Base-by-base conservation (phyloP, 2,329 filamentous ascomycete species). In the Verticillium zaregamsianum region DNA sequence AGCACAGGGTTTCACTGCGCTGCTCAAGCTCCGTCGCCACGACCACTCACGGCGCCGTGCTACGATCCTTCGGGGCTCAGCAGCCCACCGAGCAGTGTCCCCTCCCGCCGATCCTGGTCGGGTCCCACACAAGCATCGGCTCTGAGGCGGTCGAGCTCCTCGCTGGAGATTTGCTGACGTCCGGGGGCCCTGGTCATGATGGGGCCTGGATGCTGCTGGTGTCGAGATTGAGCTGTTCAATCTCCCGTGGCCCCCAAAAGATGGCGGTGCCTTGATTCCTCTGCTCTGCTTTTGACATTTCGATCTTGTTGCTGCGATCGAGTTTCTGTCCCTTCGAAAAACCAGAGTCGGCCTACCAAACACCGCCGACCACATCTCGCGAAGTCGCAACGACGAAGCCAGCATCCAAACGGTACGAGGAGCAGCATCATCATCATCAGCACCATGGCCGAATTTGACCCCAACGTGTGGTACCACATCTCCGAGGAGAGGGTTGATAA, bases 391-490 rank as follows among this genome's bases (percentile, higher is more conserved):
- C 45, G 45, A n/a, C 45, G 9, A 12, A 23, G n/a, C n/a, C 12
- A 25, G 8, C 9, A 12, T n/a, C 12, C 17, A 25, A 28, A 6
- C 28, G 4, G 5, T 6, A 28, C 28, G 28, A 28, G 28, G 28
- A 28, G 28, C 28, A 28, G 28, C 28, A 28, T 4, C 28, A 28
- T 1, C 28, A 28, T 28, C 28, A 28, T 28, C 28, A 20, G 12
- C 52, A 63, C 66, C 65, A 65, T 63, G 12, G 64, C 64, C n/a
- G 68, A 68, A 40, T 60, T 76, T 39, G 70, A 77, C 66, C 55
- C 69, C 12, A 76, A 77, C 58, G 70, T 64, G 20, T 77, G 74
- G 74, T 75, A 73, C 62, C 68, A 73, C 52, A 45, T 76, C n/a
- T 71, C 68, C 4, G 74, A 76, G 60, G 66, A 61, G 14, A 71